phyloP scores from a whole-genome alignment of 1,284 basidiomycete species.

The Ceratobasidium sp. region DNA sequence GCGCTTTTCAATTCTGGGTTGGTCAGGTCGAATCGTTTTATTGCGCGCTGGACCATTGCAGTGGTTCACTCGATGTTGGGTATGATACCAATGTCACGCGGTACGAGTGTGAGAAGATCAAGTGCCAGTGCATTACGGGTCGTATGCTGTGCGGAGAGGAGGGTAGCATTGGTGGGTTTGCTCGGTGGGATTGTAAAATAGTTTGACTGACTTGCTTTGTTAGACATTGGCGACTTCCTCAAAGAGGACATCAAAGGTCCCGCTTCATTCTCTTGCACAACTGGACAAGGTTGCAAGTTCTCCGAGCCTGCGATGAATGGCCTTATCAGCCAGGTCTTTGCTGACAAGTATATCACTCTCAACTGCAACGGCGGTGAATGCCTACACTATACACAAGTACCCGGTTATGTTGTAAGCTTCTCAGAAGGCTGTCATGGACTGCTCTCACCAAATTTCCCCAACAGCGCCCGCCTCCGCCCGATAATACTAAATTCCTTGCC shows the following conservation, averaged over 20 bases:
- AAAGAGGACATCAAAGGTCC: conserved; percentile 92
- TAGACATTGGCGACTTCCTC: conserved; percentile 96
- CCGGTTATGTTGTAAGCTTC: conserved; percentile 83
- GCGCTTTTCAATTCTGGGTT: conserved; percentile 98
- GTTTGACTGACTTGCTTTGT: conserved; percentile 17
- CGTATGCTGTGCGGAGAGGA: conserved; percentile 96
- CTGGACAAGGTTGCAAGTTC: conserved; percentile 82
- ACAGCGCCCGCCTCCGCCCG: conserved; percentile 81
- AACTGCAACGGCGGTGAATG: conserved; percentile 93
- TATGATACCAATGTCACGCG: conserved; percentile 80
- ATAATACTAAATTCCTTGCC: conserved; percentile 85
- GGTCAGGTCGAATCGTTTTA: conserved; percentile 95
- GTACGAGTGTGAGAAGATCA: conserved; percentile 85
- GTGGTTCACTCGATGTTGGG: conserved; percentile 62
- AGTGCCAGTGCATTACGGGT: conserved; percentile 92
- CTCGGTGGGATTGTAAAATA: not conserved
- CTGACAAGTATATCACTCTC: conserved; percentile 90
- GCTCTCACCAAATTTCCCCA: not conserved
- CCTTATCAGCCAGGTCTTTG: conserved; percentile 93
- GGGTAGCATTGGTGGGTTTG: conserved; percentile 86
- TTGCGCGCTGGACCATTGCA: conserved; percentile 83
- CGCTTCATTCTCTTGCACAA: conserved; percentile 86
- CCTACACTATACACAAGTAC: conserved; percentile 92
- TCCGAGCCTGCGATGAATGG: conserved; percentile 97
- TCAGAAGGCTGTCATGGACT: conserved; percentile 9